Evolutionary conservation across 768 basidiomycete species (phyloP).

Genomic region (Boletus rufocinnamomeus): DNA sequence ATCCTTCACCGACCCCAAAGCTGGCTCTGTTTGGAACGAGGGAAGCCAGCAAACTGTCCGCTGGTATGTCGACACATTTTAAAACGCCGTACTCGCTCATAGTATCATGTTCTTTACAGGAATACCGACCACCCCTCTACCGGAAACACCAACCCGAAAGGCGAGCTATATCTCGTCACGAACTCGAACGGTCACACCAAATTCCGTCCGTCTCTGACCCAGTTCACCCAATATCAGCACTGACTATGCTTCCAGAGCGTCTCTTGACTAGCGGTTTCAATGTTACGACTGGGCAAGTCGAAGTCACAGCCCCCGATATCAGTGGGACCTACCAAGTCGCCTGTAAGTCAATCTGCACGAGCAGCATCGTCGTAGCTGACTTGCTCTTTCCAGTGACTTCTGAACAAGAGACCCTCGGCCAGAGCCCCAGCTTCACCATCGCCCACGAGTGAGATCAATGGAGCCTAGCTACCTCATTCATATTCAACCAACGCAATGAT

Average conservation of each 20-base stretch:
- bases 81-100: neutral
- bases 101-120: slow-evolving; percentile 26
- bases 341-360: slow-evolving; percentile 23
- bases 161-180: slow-evolving; percentile 32
- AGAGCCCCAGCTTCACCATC: slow-evolving; percentile 30
- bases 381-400: slow-evolving; percentile 23
- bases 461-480: neutral
- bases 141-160: slow-evolving; percentile 34
- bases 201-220: slow-evolving; percentile 14
- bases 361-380: slow-evolving; percentile 3
- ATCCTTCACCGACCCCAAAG: slow-evolving; percentile 25
- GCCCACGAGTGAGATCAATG: neutral
- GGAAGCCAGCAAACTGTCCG: slow-evolving; percentile 21
- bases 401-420: fast-evolving
- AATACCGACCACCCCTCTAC: slow-evolving; percentile 28
- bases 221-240: neutral
- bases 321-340: slow-evolving; percentile 37
- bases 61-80: slow-evolving; percentile 28
- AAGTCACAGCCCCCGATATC: slow-evolving; percentile 29
- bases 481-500: neutral
- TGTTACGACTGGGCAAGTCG: slow-evolving; percentile 29
- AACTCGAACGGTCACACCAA: slow-evolving; percentile 4
- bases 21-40: slow-evolving; percentile 25
- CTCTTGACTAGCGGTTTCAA: slow-evolving; percentile 31
- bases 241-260: slow-evolving; percentile 22